Conservation (phyloP, 106 monocot species). For the Agapanthus africanus region DNA sequence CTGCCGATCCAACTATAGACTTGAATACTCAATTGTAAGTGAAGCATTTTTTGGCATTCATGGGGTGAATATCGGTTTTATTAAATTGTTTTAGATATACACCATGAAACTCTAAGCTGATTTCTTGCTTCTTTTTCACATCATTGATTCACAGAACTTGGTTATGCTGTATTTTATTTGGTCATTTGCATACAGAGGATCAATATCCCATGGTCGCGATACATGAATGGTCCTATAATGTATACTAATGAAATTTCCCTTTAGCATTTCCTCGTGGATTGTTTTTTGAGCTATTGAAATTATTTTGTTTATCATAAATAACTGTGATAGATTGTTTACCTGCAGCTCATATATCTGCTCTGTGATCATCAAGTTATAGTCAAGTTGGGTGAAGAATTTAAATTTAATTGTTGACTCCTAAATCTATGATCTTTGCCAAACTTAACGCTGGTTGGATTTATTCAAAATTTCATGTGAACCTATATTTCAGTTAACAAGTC, state of each 20-base stretch:
- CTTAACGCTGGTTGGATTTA: not conserved
- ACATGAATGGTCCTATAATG: not conserved
- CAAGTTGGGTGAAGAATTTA: not conserved
- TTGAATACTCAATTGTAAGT: conserved; percentile 97
- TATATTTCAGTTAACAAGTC: not conserved
- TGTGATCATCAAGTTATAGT: not conserved
- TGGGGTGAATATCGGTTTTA: not conserved
- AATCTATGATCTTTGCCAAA: not conserved
- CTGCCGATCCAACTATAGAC: conserved; percentile 89
- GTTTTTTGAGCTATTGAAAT: not conserved
- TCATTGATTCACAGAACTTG: not conserved
- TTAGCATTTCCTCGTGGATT: not conserved
- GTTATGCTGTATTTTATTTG: not conserved
- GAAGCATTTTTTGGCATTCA: conserved; percentile 1
- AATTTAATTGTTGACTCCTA: not conserved
- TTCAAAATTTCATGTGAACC: not conserved
- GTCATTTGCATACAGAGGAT: not conserved
- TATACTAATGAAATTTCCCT: not conserved
- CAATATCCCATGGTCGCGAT: not conserved
- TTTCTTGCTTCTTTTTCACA: not conserved
- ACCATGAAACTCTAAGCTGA: not conserved
- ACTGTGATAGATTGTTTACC: not conserved
- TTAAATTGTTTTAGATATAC: not conserved
- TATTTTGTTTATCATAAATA: not conserved
- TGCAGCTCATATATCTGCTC: not conserved